Base-by-base conservation (phyloP, 345 rosid genomes). In the Lenwebbia sp. region DNA sequence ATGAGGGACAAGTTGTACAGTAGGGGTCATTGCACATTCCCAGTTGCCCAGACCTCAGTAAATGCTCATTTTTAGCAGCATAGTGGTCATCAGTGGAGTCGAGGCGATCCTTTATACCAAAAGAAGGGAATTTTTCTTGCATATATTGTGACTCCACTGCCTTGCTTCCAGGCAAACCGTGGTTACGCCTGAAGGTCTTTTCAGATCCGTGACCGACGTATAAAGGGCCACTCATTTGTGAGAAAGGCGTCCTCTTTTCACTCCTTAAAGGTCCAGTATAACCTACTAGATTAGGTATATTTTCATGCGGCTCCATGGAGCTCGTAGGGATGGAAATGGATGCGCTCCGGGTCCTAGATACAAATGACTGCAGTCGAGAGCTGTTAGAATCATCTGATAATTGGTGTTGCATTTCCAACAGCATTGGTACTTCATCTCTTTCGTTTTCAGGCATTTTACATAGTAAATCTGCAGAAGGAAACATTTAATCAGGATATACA, bases 21-120 rank as follows among this genome's bases (percentile, higher is more conserved):
- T 96, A 97, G 86, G 98, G 99, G 91, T 95, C 96, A 89, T 91
- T 91, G 87, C 99, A 97, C 95, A 92, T 89, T 11, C 99, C 98
- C 83, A 94, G 84, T 75, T 91, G 95, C 21, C 99, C 98, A 88
- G 98, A 97, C 92, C 95, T 93, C 88, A 91, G 41, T 86, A 96
- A 89, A 93, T 96, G 92, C 58, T 91, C 92, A 88, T 96, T 96
- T 90, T 90, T 95, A 70, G 84, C 70, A n/a, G 87, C 90, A 86
- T 90, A 90, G 12, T 82, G 89, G 12, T 92, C 90, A 13, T 91
- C 89, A 6, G 57, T 52, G 87, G 92, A 91, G 54, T 87, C 89
- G 54, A 87, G 90, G 78, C 89, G 90, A 82, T 90, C 92, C 86
- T 86, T 90, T 76, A 85, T 91, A 76, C 85, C 85, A 56, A 88